Conservation (phyloP, 2,329 filamentous ascomycete genomes). For the Paracamarosporium sp. region DNA sequence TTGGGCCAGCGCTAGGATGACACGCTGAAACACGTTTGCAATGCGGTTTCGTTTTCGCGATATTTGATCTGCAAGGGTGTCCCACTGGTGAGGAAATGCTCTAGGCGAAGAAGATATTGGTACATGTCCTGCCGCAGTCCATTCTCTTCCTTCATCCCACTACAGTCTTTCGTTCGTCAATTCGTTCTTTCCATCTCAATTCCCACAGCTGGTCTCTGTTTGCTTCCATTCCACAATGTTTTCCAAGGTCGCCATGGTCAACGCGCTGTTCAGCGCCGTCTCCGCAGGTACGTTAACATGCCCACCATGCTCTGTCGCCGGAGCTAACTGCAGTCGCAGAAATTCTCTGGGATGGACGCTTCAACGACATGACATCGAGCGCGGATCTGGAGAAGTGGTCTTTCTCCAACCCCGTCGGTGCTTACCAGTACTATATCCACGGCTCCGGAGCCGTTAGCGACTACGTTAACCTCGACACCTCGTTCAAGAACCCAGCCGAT, state of each 20-base stretch:
- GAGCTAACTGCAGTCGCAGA: background rate
- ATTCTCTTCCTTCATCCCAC: background rate
- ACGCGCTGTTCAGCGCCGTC: conserved; percentile 39
- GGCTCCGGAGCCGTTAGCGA: conserved; percentile 61
- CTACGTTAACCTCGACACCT: conserved; percentile 68
- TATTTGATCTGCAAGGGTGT: background rate
- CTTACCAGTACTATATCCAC: conserved; percentile 81
- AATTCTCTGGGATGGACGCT: conserved; percentile 70
- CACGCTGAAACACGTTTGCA: background rate
- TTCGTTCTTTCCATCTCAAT: background rate
- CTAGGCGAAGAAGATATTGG: background rate
- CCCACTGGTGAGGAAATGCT: background rate
- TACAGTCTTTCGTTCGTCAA: background rate
- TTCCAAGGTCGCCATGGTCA: conserved; percentile 34
- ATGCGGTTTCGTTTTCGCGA: background rate
- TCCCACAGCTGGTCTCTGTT: background rate
- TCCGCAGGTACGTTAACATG: conserved; percentile 31
- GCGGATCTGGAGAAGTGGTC: conserved; percentile 66
- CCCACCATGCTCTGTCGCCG: background rate
- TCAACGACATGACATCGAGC: conserved; percentile 64
- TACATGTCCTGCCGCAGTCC: background rate
- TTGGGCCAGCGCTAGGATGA: background rate
- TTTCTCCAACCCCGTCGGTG: conserved; percentile 70
- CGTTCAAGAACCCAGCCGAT: conserved; percentile 71
- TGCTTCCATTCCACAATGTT: conserved; percentile 34